These are phyloP conservation scores for Helichrysum umbraculigerum DNA, from an alignment of 129 eudicot genomes.

Conservation along the genomic window DNA sequence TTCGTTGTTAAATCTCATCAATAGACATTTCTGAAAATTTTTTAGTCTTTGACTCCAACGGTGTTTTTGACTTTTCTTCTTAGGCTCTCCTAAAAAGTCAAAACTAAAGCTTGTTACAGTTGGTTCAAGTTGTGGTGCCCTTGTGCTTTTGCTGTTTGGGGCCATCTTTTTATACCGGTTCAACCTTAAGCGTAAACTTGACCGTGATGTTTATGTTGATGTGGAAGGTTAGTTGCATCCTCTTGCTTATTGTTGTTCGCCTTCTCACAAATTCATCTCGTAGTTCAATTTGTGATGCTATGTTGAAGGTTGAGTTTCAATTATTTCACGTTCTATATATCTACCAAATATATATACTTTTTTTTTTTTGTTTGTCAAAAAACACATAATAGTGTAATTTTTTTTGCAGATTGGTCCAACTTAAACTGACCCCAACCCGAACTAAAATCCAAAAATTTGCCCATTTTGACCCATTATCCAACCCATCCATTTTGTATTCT, in stretches of 20 bases:
- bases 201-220: conserved; percentile 66
- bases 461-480: not conserved
- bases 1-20: conserved; percentile 7
- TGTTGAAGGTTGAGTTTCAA: too few species aligned
- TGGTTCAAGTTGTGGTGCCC: conserved; percentile 63
- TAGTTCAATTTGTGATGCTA: not conserved
- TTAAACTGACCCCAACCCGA: not conserved
- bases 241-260: not conserved
- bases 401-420: not conserved
- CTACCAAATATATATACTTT: too few species aligned
- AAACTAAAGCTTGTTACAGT: conserved; percentile 53
- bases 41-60: not conserved
- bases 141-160: conserved; percentile 63
- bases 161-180: conserved; percentile 50
- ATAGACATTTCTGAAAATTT: not conserved
- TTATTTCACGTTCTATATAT: too few species aligned
- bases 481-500: not conserved
- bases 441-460: not conserved
- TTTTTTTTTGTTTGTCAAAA: too few species aligned
- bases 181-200: conserved; percentile 38
- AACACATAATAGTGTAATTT: too few species aligned
- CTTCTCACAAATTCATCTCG: conserved; percentile 2
- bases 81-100: conserved; percentile 59
- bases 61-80: not conserved
- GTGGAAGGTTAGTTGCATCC: conserved; percentile 57